Evolutionary conservation across 805 yeast species (phyloP).

Genomic region (Nakazawaea peltata): DNA sequence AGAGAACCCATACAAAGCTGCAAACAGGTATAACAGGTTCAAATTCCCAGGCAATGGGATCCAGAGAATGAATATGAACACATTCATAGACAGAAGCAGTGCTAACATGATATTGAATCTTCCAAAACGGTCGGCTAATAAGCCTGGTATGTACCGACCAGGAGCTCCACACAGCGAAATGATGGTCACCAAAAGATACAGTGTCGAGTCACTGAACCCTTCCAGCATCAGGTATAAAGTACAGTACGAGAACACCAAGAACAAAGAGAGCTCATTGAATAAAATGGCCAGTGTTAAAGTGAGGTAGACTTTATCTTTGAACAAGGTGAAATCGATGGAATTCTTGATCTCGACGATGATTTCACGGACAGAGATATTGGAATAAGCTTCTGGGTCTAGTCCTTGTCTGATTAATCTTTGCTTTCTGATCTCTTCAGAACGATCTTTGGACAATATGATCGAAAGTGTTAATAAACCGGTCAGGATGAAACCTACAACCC

Average conservation of each 20-base stretch:
- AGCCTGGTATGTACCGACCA: slow-evolving; percentile 25
- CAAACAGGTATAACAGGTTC: slow-evolving; percentile 40
- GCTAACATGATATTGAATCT: slow-evolving; percentile 42
- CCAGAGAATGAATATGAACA: slow-evolving; percentile 51
- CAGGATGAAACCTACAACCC: slow-evolving; percentile 41
- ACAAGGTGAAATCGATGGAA: slow-evolving; percentile 30
- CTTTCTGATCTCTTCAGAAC: slow-evolving; percentile 23
- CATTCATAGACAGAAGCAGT: slow-evolving; percentile 27
- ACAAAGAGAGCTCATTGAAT: slow-evolving; percentile 37
- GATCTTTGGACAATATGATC: slow-evolving; percentile 30
- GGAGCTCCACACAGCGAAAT: slow-evolving; percentile 36
- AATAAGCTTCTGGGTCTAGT: slow-evolving; percentile 4
- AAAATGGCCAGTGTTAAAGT: slow-evolving; percentile 35
- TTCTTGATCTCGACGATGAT: slow-evolving; percentile 14
- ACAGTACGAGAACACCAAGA: slow-evolving; percentile 39
- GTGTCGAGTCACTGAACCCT: slow-evolving; percentile 33
- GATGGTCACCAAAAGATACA: slow-evolving; percentile 40
- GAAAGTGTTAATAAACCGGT: slow-evolving; percentile 29
- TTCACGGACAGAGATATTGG: slow-evolving; percentile 1
- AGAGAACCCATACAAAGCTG: slow-evolving; percentile 49
- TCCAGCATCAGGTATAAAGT: slow-evolving; percentile 44
- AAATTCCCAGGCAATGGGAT: slow-evolving; percentile 47
- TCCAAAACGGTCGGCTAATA: slow-evolving; percentile 31
- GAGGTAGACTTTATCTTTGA: slow-evolving; percentile 33
- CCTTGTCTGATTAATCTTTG: slow-evolving; percentile 14